Evolutionary conservation across 345 rosid genomes (phyloP).

Genomic region (Ceriops tagal): DNA sequence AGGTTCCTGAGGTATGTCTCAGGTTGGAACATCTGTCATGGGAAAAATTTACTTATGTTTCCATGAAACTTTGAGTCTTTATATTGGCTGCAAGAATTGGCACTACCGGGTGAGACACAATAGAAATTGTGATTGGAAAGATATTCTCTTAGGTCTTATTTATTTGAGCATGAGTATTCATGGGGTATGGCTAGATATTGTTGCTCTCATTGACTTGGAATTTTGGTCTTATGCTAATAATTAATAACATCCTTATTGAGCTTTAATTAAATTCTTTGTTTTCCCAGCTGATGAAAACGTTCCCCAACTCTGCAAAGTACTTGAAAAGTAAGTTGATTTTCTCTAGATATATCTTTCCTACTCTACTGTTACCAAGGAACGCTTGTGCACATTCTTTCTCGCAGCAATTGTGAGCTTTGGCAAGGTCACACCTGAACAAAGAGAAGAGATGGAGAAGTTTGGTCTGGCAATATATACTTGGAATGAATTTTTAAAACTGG

Average conservation of each 20-base stretch:
- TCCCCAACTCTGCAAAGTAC: conserved; percentile 56
- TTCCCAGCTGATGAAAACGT: conserved; percentile 76
- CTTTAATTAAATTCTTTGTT: conserved; percentile 7
- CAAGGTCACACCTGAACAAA: conserved; percentile 59
- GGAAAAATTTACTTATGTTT: conserved; percentile 1
- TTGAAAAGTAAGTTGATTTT: conserved; percentile 63
- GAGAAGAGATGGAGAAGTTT: conserved; percentile 52
- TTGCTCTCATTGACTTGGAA: background rate
- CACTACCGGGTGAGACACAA: background rate
- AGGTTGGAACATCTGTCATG: background rate
- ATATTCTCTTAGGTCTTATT: background rate
- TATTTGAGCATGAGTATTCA: background rate
- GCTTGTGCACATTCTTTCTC: conserved; percentile 13
- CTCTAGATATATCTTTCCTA: conserved; percentile 9
- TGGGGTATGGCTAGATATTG: background rate
- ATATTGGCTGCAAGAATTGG: background rate
- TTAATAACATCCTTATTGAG: conserved; percentile 10
- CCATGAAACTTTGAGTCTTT: background rate
- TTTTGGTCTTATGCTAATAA: background rate
- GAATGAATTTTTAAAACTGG: conserved; percentile 81
- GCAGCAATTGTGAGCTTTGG: conserved; percentile 98
- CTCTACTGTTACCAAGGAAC: conserved; percentile 5
- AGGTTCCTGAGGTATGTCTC: conserved; percentile 67
- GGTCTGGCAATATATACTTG: conserved; percentile 67
- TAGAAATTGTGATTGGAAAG: background rate